Evolutionary conservation across 768 basidiomycete genomes (phyloP).

Genomic region (Gymnopilus dilepis): DNA sequence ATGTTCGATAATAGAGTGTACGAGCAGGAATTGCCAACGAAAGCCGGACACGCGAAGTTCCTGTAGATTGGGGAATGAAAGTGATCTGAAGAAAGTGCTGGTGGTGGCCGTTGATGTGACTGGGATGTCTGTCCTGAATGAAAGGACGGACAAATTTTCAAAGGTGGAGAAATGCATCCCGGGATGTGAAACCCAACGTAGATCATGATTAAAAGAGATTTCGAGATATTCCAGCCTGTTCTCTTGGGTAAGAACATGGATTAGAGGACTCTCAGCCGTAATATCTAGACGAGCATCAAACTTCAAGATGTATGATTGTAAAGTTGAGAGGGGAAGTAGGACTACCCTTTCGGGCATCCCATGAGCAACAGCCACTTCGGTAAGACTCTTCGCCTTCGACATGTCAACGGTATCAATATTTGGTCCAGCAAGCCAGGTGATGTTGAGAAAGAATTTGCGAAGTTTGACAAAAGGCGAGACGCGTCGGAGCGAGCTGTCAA

Average conservation of each 20-base stretch:
- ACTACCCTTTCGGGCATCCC: neutral
- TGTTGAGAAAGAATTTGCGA: conserved; percentile 2
- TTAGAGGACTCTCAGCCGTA: neutral
- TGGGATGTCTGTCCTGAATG: neutral
- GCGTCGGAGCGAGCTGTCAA: neutral
- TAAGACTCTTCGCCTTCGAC: neutral
- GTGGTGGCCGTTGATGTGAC: neutral
- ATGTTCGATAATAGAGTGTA: neutral
- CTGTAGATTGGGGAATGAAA: neutral
- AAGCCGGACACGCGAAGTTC: neutral
- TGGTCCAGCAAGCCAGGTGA: neutral
- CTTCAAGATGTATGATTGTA: conserved; percentile 5
- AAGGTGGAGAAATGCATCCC: neutral
- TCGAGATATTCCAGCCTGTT: neutral
- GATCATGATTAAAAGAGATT: neutral
- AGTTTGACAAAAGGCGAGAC: conserved; percentile 1
- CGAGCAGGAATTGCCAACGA: neutral
- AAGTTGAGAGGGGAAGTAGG: neutral
- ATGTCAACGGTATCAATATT: neutral
- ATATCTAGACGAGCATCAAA: neutral
- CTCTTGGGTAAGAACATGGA: neutral
- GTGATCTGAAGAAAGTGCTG: neutral
- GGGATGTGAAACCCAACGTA: neutral
- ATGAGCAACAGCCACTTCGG: neutral
- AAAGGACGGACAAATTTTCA: neutral